phyloP scores from a whole-genome alignment of 768 basidiomycete species.

The Galerina sulciceps region DNA sequence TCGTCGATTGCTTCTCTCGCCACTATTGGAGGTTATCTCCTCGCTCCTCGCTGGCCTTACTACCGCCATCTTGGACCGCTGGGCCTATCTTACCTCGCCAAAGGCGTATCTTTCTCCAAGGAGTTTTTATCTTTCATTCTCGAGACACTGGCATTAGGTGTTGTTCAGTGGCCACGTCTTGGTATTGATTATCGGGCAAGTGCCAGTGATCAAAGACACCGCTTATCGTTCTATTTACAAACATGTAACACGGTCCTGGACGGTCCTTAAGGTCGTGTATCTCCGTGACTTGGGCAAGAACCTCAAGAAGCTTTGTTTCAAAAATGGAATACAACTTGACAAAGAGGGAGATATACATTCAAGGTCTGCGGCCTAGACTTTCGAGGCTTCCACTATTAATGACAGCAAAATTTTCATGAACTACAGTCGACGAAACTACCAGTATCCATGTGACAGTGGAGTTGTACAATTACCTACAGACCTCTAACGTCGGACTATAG shows the following conservation, averaged over 20 bases:
- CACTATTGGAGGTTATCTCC: slow-evolving; percentile 16
- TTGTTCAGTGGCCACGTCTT: neutral
- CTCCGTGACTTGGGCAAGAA: slow-evolving; percentile 8
- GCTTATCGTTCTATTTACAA: slow-evolving; percentile 10
- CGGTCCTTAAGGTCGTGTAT: slow-evolving; percentile 15
- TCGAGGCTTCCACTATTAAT: too few species aligned
- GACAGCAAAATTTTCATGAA: too few species aligned
- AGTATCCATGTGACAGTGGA: too few species aligned
- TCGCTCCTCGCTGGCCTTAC: slow-evolving; percentile 21
- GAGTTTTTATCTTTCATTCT: slow-evolving; percentile 1
- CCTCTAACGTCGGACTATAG: neutral
- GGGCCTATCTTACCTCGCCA: slow-evolving; percentile 7
- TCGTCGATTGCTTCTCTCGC: slow-evolving; percentile 4
- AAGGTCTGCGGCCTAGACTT: too few species aligned
- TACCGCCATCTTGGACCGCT: slow-evolving; percentile 15
- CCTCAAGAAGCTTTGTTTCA: slow-evolving; percentile 14
- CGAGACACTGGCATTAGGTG: neutral
- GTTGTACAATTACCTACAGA: too few species aligned
- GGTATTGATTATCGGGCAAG: slow-evolving; percentile 9
- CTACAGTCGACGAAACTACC: too few species aligned
- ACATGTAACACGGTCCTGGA: neutral
- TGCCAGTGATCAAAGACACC: slow-evolving; percentile 4
- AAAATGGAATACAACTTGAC: slow-evolving; percentile 11
- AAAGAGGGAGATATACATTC: neutral
- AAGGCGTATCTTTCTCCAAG: slow-evolving; percentile 5